A percentile compares a stretch with the other conserved stretches of the same genome.
Evolutionary conservation across 768 basidiomycete species (phyloP).

Genomic region (Nevesoporus exiguus): DNA sequence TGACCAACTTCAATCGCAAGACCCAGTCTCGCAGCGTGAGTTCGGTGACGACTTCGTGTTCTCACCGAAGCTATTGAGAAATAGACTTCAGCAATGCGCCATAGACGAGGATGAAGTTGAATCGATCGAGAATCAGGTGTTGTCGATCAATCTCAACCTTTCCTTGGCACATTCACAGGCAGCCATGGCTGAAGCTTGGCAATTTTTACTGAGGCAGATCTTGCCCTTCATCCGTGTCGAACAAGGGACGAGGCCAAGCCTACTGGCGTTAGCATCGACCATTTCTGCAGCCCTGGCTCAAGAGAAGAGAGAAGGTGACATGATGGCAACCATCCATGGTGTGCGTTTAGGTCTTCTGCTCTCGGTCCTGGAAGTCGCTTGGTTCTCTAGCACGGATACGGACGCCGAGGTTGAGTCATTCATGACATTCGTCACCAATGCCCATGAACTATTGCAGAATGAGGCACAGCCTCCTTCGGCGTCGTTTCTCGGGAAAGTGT

Average conservation of each 20-base stretch:
- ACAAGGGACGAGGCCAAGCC: conserved; percentile 47
- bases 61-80: conserved; percentile 54
- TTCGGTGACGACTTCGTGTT: conserved; percentile 82
- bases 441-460: conserved; percentile 65
- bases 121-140: conserved; percentile 53
- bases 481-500: conserved; percentile 64
- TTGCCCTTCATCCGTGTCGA: conserved; percentile 65
- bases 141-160: conserved; percentile 82
- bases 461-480: conserved; percentile 69
- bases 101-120: conserved; percentile 40
- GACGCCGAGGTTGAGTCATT: conserved; percentile 56
- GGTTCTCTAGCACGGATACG: conserved; percentile 63
- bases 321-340: conserved; percentile 80
- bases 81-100: conserved; percentile 48
- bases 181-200: conserved; percentile 75
- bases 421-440: conserved; percentile 54
- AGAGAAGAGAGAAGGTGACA: conserved; percentile 74
- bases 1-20: conserved; percentile 59
- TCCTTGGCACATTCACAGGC: conserved; percentile 80
- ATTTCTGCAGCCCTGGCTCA: conserved; percentile 63
- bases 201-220: conserved; percentile 60
- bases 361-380: conserved; percentile 73
- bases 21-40: conserved; percentile 63
- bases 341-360: conserved; percentile 72
- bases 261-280: conserved; percentile 56